These are phyloP conservation scores for Excoecaria agallocha DNA, from an alignment of 345 rosid genomes.

Conservation along the genomic window DNA sequence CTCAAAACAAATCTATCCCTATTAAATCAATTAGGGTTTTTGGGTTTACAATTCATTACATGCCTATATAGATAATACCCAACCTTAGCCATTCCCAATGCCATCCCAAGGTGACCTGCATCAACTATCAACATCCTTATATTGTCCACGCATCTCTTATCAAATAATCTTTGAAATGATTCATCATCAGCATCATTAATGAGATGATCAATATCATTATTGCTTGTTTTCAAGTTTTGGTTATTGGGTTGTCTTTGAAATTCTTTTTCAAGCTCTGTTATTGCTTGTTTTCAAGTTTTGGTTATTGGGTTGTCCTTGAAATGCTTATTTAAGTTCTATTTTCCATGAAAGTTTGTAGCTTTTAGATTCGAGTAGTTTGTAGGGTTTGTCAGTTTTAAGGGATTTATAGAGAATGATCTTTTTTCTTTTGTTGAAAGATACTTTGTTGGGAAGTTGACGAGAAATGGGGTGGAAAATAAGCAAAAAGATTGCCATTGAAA, in stretches of 20 bases:
- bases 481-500: constrained; percentile 20
- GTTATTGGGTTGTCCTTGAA: background rate
- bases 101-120: constrained; percentile 62
- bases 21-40: constrained; percentile 38
- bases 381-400: background rate
- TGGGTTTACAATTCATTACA: constrained; percentile 32
- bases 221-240: background rate
- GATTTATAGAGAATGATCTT: background rate
- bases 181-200: constrained; percentile 14
- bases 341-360: constrained; percentile 20
- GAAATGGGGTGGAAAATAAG: constrained; percentile 9
- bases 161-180: constrained; percentile 36
- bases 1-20: constrained; percentile 44
- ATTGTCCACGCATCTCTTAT: constrained; percentile 28
- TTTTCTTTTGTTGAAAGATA: background rate
- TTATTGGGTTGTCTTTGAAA: background rate
- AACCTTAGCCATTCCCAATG: constrained; percentile 50
- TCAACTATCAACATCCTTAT: constrained; percentile 52
- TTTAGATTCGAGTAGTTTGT: background rate
- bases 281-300: background rate
- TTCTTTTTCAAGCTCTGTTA: constrained; percentile 14
- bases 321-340: constrained; percentile 17
- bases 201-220: background rate
- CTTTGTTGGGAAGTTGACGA: background rate
- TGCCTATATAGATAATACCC: constrained; percentile 30